Evolutionary conservation across 768 basidiomycete genomes (phyloP), one percentile per base, ranked within the genome.

Genomic region (Pholiota conissans): DNA sequence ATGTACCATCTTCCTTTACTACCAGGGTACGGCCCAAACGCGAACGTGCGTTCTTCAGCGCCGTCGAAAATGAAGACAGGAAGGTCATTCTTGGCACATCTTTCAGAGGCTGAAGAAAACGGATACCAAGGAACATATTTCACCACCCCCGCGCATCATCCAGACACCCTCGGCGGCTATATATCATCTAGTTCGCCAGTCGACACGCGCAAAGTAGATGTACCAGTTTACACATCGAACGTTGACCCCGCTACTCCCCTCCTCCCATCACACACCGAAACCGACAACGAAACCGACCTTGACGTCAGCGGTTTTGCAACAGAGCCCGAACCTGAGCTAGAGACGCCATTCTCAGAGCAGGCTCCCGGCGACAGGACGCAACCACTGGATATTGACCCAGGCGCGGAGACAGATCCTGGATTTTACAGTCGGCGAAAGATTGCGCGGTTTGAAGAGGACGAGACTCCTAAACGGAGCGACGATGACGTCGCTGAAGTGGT

Each of bases 121-220:
- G 93, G 92, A 0, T 95, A 96, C 68, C 86, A 94, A 67, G 93
- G 89, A 13, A 81, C 87, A 0, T 96, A 95, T 68, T 96, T 95
- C 71, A 72, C 71, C 28, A 65, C 75, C 2, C 71, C 74, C 5
- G 52, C 62, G 7, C 65, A 69, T 46, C 72, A 58, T 50, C 74
- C 72, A 35, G 73, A 70, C 49, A 73, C 65, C 48, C 63, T 69
- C 6, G 67, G 69, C 27, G 91, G 91, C 13, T 92, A 89, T 69
- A 84, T 92, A 46, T 79, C 81, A 5, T 76, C 79, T 9, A 76
- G 73, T 35, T 80, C 80, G 5, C 76, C 78, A 1, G 65, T 73
- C 3, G 69, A 76, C 6, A 65, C 70, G n/a, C 73, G 73, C 37
- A 68, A 70, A 55, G 40, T 48, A n/a, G 30, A 34, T n/a, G 13